These are phyloP conservation scores for Solanum hybrid DNA, from an alignment of 305 asterid genomes.

Conservation along the genomic window DNA sequence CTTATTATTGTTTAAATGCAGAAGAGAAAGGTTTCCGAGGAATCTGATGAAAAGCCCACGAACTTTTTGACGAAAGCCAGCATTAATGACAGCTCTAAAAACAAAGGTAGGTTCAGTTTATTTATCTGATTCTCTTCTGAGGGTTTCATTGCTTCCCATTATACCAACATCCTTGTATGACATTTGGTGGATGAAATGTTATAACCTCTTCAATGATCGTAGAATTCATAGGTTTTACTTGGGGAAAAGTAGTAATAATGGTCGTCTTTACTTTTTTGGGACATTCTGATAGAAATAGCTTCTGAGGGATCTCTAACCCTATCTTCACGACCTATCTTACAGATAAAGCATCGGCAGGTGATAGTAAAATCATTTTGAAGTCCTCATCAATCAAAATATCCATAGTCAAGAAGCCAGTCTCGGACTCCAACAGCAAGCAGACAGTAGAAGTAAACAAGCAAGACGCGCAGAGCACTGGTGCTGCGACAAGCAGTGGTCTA, in stretches of 20 bases:
- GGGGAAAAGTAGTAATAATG: not conserved
- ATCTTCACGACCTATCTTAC: not conserved
- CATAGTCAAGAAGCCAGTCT: slow-evolving; percentile 29
- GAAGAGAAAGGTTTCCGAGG: slow-evolving; percentile 38
- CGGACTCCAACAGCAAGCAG: slow-evolving; percentile 13
- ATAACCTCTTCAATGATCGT: not conserved
- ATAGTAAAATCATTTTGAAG: slow-evolving; percentile 29
- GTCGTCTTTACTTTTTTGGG: not conserved
- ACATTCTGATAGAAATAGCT: not conserved
- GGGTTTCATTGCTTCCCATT: not conserved
- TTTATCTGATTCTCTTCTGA: not conserved
- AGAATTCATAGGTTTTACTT: not conserved
- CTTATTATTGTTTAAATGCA: slow-evolving; percentile 18
- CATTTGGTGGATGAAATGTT: not conserved
- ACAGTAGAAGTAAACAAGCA: slow-evolving; percentile 5
- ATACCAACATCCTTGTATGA: not conserved
- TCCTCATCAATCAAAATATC: slow-evolving; percentile 35
- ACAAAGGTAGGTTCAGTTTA: slow-evolving; percentile 27
- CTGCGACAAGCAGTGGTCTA: slow-evolving; percentile 21
- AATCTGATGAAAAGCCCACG: slow-evolving; percentile 29
- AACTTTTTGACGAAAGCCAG: slow-evolving; percentile 23
- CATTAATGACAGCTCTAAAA: slow-evolving; percentile 19
- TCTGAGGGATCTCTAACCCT: not conserved
- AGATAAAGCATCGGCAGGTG: slow-evolving; percentile 25
- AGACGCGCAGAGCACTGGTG: slow-evolving; percentile 6